Evolutionary conservation across 768 basidiomycete species (phyloP).

Genomic region (Termitomyces sp.): DNA sequence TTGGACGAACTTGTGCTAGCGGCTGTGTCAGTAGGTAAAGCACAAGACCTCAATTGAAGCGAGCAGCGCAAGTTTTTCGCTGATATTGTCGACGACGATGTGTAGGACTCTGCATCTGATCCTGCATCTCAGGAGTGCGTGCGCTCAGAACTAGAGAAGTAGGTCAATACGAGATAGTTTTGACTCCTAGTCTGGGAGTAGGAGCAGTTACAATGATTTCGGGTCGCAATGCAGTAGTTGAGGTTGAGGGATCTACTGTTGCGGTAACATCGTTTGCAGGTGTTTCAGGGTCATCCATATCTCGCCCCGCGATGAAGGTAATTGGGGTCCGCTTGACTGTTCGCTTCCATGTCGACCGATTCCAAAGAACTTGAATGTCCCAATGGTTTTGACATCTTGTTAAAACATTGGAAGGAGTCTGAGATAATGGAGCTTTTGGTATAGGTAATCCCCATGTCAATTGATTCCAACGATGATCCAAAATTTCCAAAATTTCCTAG

Average conservation of each 20-base stretch:
- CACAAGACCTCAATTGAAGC: not conserved
- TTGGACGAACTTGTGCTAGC: not conserved
- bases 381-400: not conserved
- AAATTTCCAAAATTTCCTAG: too few relatives aligned
- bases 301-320: not conserved
- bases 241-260: too few relatives aligned
- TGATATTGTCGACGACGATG: too few relatives aligned
- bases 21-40: not conserved
- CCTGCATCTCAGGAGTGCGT: not conserved
- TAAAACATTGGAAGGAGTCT: too few relatives aligned
- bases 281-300: not conserved
- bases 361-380: not conserved
- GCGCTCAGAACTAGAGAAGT: not conserved
- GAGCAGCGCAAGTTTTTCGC: not conserved
- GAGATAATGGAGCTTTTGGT: too few relatives aligned
- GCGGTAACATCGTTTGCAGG: not conserved
- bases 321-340: not conserved
- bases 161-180: not conserved
- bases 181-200: not conserved
- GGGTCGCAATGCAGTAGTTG: not conserved
- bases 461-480: too few relatives aligned
- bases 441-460: too few relatives aligned
- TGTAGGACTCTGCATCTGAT: not conserved
- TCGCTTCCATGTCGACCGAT: not conserved
- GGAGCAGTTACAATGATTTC: not conserved